phyloP scores from a whole-genome alignment of 1,139 yeast species.

The Suhomyces atakaporum region DNA sequence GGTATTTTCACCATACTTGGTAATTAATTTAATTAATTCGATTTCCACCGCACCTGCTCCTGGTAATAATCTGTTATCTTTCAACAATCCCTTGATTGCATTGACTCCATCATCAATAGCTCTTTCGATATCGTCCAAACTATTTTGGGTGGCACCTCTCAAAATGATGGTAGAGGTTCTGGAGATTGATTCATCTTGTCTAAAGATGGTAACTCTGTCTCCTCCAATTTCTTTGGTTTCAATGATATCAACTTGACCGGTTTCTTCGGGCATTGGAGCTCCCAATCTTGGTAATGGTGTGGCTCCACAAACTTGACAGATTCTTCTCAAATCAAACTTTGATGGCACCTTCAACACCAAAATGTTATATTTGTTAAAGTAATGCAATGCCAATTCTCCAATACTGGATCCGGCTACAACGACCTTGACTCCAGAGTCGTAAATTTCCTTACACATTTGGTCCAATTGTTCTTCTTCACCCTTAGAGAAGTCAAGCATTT shows the following conservation, averaged over 20 bases:
- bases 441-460: conserved; percentile 77
- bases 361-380: conserved; percentile 82
- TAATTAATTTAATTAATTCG: conserved; percentile 77
- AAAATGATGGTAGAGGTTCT: conserved; percentile 87
- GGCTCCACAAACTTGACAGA: conserved; percentile 96
- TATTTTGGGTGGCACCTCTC: conserved; percentile 97
- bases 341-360: conserved; percentile 88
- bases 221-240: conserved; percentile 96
- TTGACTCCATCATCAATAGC: conserved; percentile 97
- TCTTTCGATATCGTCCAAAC: conserved; percentile 91
- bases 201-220: conserved; percentile 91
- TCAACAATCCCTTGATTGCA: conserved; percentile 84
- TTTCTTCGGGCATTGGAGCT: conserved; percentile 94
- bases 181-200: conserved; percentile 73
- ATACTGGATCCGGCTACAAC: conserved; percentile 91
- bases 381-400: conserved; percentile 92
- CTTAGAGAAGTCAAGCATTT: conserved; percentile 92
- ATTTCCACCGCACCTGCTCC: conserved; percentile 99
- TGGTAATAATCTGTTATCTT: conserved; percentile 77
- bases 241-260: conserved; percentile 84
- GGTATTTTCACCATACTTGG: conserved; percentile 86
- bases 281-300: conserved; percentile 94
- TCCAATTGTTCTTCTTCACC: conserved; percentile 97
- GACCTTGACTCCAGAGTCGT: conserved; percentile 82
- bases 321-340: conserved; percentile 89